Base-by-base conservation (phyloP, 2,329 filamentous ascomycete genomes). In the Huntiella moniliformis region DNA sequence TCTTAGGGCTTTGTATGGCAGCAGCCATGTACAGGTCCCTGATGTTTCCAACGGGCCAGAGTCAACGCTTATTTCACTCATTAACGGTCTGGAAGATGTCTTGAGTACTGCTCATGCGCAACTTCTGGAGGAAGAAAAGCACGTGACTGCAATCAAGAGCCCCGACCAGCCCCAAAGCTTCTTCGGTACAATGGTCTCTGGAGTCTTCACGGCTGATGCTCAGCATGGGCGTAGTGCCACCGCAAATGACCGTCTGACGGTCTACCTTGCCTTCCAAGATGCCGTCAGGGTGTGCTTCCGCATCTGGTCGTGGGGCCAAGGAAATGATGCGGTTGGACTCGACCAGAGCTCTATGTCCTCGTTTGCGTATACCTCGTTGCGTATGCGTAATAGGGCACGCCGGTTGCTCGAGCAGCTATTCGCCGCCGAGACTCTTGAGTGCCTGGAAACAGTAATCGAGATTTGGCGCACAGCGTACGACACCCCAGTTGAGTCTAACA, bases 231-330 rank as follows among this genome's bases (percentile, higher is more conserved):
- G 86, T 42, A 85, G 79, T 49, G 76, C 79, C 5, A 86, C 83
- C n/a, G 86, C 87, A 6, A 98, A 96, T 56, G 88, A 91, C 54
- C 76, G 88, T 39, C 68, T 98, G 16, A 96, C 91, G 0, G 88
- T 98, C 15, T 70, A 95, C 38, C 68, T 98, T n/a, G 92, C 87
- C 8, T 94, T 98, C 58, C 88, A 96, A 60, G 92, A 98, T 58
- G 85, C 87, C 1, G 84, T 96, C 49, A 77, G 85, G 17, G 82
- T 93, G 42, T 94, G 87, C 60, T 92, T 93, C 58, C 76, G 70
- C 10, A 94, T 98, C 44, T 98, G 92, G 91, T 82, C 83, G 0
- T 98, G 91, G 88, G 84, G 82, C 4, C 74, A 79, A 56, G 71
- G 71, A 2, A 66, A 66, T 22, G 77, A 79, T 54, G 63, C 68